Evolutionary conservation across 805 yeast genomes (phyloP), one percentile per base, ranked within the genome.

Genomic region (Lipomyces lipofer): DNA sequence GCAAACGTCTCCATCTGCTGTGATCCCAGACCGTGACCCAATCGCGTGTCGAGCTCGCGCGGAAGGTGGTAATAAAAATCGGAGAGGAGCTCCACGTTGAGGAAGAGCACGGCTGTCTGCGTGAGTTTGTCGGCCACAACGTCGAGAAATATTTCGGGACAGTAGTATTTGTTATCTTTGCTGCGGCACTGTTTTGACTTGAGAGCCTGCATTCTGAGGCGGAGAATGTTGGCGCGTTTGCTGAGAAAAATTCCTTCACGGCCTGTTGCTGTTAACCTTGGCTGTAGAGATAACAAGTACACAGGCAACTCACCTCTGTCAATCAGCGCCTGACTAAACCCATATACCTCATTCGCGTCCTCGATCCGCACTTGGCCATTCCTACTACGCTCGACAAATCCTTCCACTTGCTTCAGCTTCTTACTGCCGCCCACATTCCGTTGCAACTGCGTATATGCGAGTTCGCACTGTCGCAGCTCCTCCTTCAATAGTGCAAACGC

Each of bases 11-110:
- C 97, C 47, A 94, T 78, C 66, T 91, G 95, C 50, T 88, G 95
- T 47, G 78, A 77, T 7, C 81, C 75, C 65, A 94, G 73, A 39
- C 78, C 77, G 56, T 77, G 75, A 46, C 84, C 83, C 52, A 94
- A 78, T 60, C 83, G 82, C 48, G 76, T 76, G 69, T 94, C 99
- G 58, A 94, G 76, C 70, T 90, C 97, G 55, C 98, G 79, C 2
- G 99, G 98, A 71, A 94, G 92, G 64, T 90, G 89, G 70, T 95
- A 94, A 68, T 92, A 95, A 67, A 94, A 94, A 71, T 95, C 99
- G 62, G 95, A 86, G 59, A 94, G 75, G 52, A 94, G 75, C 71
- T 94, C 99, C 52, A 95, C 98, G 67, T 94, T 94, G 67, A 94
- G 73, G 65, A 94, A 94, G 58, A 94, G 71, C 2, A 94, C 94